Conservation (phyloP, 768 basidiomycete species). For the Hydnomerulius pinastri region DNA sequence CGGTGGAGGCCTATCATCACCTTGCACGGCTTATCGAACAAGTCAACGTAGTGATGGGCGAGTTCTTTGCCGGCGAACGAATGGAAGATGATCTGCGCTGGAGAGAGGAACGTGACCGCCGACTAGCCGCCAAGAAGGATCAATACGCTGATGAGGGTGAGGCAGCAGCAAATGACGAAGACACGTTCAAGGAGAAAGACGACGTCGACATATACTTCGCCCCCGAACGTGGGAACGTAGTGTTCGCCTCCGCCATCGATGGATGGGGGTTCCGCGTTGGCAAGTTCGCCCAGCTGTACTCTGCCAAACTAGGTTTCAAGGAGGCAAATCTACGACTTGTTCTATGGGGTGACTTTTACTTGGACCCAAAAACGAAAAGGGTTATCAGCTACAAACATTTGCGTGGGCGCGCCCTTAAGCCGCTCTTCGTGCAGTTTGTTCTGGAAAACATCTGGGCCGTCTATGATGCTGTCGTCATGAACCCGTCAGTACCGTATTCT, state of each 20-base stretch:
- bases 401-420: conserved; percentile 83
- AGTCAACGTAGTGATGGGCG: conserved; percentile 98
- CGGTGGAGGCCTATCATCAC: conserved; percentile 92
- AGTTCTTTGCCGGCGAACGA: conserved; percentile 90
- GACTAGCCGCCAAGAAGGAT: conserved; percentile 77
- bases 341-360: conserved; percentile 96
- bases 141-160: conserved; percentile 65
- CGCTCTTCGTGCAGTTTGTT: conserved; percentile 96
- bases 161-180: conserved; percentile 55
- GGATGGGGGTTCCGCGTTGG: conserved; percentile 97
- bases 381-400: conserved; percentile 92
- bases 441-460: conserved; percentile 97
- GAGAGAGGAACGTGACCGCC: conserved; percentile 87
- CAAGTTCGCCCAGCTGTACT: conserved; percentile 92
- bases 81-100: conserved; percentile 97
- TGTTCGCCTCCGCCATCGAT: conserved; percentile 94
- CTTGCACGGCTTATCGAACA: conserved; percentile 92
- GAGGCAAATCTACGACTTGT: conserved; percentile 83
- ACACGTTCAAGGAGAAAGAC: conserved; percentile 90
- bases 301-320: conserved; percentile 86
- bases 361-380: conserved; percentile 94
- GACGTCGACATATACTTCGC: conserved; percentile 98
- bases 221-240: conserved; percentile 92
- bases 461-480: conserved; percentile 85
- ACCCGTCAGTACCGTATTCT: conserved; percentile 67